Base-by-base conservation (phyloP, 1,284 basidiomycete species). In the Meripilus lineatus region DNA sequence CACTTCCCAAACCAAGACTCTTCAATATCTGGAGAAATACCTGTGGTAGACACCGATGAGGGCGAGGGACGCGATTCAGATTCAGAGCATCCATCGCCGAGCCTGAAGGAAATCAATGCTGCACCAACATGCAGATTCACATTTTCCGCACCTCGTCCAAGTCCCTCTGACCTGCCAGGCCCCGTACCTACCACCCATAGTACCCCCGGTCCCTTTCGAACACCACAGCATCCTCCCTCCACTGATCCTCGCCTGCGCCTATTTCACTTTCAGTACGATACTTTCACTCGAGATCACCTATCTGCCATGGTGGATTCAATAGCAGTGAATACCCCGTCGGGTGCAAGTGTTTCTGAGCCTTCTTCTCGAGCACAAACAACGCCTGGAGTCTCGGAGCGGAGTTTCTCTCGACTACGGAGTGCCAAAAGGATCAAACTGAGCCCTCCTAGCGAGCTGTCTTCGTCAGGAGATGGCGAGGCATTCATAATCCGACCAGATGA, bases 231-330 rank as follows among this genome's bases (percentile, higher is more conserved):
- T 56, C 50, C 72, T 26, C 77, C 78, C 15, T 52, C 68, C 13
- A 80, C 81, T 17, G 86, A 89, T 57, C 79, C 87, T 3, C 83
- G 81, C 13, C 75, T 93, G 6, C 84, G 84, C 4, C 72, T 95
- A 25, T 96, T 96, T 68, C 86, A 92, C 56, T 89, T 92, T 50
- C 81, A 89, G 49, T 95, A 95, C 60, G 93, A 97, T 64, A 94
- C 93, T 0, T 92, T 88, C 59, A 96, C 93, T 2, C 80, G 91
- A 28, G 88, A 94, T 34, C 90, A 95, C 60, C 78, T 97, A 38
- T 90, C 89, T 1, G 90, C 88, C 1, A 77, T 97, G 62, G 89
- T 93, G 1, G 92, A 95, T 55, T 91, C 84, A 10, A 92, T 93
- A 51, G 89, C 83, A 18, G 72, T 88, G 32, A 85, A 88, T 50